Conservation (phyloP, 83 land plant genomes). For the Picea abies region DNA sequence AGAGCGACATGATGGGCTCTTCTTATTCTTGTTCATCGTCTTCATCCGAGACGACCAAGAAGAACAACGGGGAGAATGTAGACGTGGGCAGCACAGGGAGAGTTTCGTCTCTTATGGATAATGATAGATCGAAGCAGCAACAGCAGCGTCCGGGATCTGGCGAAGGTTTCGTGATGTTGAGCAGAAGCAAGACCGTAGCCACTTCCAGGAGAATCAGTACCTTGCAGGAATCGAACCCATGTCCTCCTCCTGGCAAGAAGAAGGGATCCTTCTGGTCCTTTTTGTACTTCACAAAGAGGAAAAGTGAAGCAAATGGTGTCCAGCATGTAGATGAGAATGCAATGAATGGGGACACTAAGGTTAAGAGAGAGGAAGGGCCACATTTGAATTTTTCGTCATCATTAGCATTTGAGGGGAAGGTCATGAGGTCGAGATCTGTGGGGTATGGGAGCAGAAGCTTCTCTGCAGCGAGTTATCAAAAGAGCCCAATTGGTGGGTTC, state of each 20-base stretch:
- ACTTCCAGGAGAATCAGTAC: slow-evolving; percentile 18
- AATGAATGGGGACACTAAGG: not conserved
- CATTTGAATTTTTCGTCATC: not conserved
- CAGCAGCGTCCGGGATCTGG: not conserved
- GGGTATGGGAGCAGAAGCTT: slow-evolving; percentile 76
- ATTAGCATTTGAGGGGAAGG: slow-evolving; percentile 49
- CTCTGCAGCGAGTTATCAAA: slow-evolving; percentile 65
- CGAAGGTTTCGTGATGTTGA: slow-evolving; percentile 18
- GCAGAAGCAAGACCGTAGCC: slow-evolving; percentile 50
- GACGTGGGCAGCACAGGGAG: not conserved
- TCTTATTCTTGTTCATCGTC: slow-evolving; percentile 35
- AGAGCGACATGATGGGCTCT: slow-evolving; percentile 15
- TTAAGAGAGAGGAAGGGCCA: not conserved
- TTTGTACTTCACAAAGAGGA: slow-evolving; percentile 26
- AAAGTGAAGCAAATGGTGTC: not conserved
- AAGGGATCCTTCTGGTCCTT: slow-evolving; percentile 53
- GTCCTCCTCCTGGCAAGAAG: slow-evolving; percentile 24
- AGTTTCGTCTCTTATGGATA: not conserved
- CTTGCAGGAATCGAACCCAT: slow-evolving; percentile 12
- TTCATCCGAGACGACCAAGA: slow-evolving; percentile 23
- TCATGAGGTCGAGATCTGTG: slow-evolving; percentile 72
- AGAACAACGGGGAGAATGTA: slow-evolving; percentile 1
- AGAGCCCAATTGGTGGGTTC: slow-evolving; percentile 66
- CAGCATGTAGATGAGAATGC: not conserved
- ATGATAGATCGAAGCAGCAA: slow-evolving; percentile 8